A percentile compares a stretch with the other conserved stretches of the same genome.
phyloP scores from a whole-genome alignment of 2,329 filamentous ascomycete genomes.

The Epichloe glyceriae region DNA sequence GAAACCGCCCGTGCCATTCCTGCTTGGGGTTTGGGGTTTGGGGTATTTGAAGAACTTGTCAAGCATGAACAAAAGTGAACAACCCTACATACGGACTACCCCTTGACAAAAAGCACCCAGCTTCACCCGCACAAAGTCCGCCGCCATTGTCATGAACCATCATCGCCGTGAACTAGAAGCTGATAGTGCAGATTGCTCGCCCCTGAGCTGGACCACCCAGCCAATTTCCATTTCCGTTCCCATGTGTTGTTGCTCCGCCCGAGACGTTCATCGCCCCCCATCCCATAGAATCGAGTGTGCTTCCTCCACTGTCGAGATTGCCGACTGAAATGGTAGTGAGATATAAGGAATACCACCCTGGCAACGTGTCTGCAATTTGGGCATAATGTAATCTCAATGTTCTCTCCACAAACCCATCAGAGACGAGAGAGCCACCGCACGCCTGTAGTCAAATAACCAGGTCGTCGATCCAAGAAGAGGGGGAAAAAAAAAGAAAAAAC shows the following conservation, averaged over 20 bases:
- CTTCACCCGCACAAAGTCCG: no score
- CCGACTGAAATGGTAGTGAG: background rate
- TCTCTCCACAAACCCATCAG: background rate
- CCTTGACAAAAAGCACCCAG: no score
- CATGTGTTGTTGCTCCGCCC: background rate
- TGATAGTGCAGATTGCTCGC: conserved; percentile 8
- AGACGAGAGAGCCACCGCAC: background rate
- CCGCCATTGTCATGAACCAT: conserved; percentile 1
- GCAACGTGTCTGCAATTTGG: conserved; percentile 2
- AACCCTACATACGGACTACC: no score
- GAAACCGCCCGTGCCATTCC: no score
- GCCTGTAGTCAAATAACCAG: background rate
- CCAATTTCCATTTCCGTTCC: background rate
- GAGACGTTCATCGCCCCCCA: background rate
- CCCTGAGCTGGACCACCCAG: background rate
- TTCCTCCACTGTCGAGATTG: background rate
- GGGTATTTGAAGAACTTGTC: no score
- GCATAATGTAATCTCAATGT: no score
- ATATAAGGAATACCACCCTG: conserved; percentile 11
- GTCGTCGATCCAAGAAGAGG: background rate
- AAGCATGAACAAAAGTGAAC: no score
- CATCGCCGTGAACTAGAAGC: conserved; percentile 7
- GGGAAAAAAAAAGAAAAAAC: conserved; percentile 6
- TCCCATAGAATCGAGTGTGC: background rate
- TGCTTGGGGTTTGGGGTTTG: no score